A percentile compares a stretch with the other conserved stretches of the same genome.
Conservation (phyloP, 768 basidiomycete species). For the Tricholoma sp. region DNA sequence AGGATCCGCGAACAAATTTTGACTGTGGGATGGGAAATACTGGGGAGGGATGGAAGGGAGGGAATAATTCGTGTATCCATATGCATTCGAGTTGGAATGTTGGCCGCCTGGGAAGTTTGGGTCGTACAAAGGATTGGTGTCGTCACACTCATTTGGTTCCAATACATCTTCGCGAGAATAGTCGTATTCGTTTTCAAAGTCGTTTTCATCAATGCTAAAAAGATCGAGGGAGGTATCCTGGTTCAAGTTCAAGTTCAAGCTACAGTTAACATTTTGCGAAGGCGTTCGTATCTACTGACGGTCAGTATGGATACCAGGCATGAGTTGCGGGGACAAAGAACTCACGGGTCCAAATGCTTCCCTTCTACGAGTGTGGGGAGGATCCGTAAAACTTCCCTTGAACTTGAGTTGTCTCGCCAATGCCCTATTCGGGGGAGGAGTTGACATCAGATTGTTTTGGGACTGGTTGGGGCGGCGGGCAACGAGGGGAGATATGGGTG, state of each 20-base stretch:
- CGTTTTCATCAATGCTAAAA: constrained; percentile 74
- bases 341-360: constrained; percentile 38
- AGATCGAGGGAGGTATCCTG: constrained; percentile 48
- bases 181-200: constrained; percentile 48
- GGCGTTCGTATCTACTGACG: constrained; percentile 28
- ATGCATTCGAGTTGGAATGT: constrained; percentile 19
- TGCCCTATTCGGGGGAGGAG: constrained; percentile 65
- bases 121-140: constrained; percentile 31
- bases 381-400: constrained; percentile 71
- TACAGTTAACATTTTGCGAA: constrained; percentile 23
- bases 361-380: constrained; percentile 46
- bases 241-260: constrained; percentile 30
- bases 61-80: constrained; percentile 32
- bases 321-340: constrained; percentile 20
- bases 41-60: constrained; percentile 18
- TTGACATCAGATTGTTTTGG: constrained; percentile 40
- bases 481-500: constrained; percentile 29
- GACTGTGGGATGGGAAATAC: constrained; percentile 18
- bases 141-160: constrained; percentile 31
- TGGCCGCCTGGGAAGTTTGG: constrained; percentile 22
- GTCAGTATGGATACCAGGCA: constrained; percentile 3
- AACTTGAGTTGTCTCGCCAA: constrained; percentile 51
- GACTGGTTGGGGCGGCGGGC: constrained; percentile 30
- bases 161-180: constrained; percentile 16
- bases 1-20: constrained; percentile 34